These are phyloP conservation scores for Eucalyptus fibrosa DNA, from an alignment of 345 rosid genomes.

Conservation along the genomic window DNA sequence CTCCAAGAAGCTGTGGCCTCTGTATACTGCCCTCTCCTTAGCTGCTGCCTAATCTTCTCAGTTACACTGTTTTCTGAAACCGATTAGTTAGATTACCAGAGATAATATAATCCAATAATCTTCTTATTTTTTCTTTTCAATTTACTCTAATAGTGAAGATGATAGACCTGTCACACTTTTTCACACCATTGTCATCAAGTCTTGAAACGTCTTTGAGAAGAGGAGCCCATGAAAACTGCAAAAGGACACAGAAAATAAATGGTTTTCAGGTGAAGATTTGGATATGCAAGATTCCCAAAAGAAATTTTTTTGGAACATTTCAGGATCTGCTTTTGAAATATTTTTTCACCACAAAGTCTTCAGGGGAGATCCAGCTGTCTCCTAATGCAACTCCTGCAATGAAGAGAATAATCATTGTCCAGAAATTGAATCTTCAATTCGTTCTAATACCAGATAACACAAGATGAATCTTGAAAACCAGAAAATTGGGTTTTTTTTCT, in stretches of 20 bases:
- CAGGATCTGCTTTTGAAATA: background rate
- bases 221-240: constrained; percentile 90
- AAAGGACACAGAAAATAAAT: background rate
- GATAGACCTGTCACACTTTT: constrained; percentile 42
- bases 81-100: background rate
- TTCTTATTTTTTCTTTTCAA: background rate
- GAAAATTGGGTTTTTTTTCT: background rate
- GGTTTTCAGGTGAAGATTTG: background rate
- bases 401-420: background rate
- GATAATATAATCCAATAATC: background rate
- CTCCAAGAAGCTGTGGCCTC: constrained; percentile 65
- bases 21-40: constrained; percentile 24
- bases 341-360: background rate
- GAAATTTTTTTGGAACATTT: background rate
- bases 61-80: constrained; percentile 31
- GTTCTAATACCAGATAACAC: background rate
- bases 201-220: constrained; percentile 68
- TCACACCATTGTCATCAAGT: constrained; percentile 44
- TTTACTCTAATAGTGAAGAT: background rate
- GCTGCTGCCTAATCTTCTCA: constrained; percentile 44
- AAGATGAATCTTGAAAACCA: background rate
- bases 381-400: background rate
- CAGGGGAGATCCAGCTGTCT: background rate
- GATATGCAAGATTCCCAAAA: background rate
- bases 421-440: background rate